These are phyloP conservation scores for Mortierella sp. DNA, from an alignment of 371 early-diverging fungal genomes.

Conservation along the genomic window DNA sequence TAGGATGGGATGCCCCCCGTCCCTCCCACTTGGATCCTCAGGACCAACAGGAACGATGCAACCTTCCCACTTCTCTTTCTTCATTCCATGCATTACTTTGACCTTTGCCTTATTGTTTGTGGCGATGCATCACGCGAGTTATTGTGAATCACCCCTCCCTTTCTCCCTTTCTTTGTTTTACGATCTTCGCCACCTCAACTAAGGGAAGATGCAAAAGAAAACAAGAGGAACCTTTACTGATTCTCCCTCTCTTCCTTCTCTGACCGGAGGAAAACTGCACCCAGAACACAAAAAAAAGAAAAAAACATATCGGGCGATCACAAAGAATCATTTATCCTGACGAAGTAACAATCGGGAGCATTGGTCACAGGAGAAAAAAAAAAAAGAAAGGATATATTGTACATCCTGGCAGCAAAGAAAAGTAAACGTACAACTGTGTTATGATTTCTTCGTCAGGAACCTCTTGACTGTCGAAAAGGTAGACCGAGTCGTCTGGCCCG, in stretches of 20 bases:
- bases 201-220: no score
- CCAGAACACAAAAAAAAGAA: background rate
- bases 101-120: no score
- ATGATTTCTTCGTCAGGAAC: background rate
- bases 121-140: no score
- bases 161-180: no score
- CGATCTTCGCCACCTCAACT: background rate
- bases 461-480: background rate
- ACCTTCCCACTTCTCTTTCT: no score
- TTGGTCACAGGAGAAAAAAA: no score
- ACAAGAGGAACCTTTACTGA: background rate
- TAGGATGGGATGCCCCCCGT: background rate
- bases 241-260: background rate
- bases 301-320: background rate
- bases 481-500: background rate
- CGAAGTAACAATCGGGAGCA: no score
- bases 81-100: no score
- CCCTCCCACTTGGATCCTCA: constrained; percentile 10
- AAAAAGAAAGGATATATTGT: background rate
- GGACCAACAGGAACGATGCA: constrained; percentile 11
- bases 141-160: no score
- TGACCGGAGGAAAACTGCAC: background rate
- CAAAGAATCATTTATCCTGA: background rate
- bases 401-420: no score
- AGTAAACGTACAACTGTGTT: no score